These are phyloP conservation scores for Phytophthora sp. DNA, from an alignment of 352 stramenopile genomes.

Conservation along the genomic window DNA sequence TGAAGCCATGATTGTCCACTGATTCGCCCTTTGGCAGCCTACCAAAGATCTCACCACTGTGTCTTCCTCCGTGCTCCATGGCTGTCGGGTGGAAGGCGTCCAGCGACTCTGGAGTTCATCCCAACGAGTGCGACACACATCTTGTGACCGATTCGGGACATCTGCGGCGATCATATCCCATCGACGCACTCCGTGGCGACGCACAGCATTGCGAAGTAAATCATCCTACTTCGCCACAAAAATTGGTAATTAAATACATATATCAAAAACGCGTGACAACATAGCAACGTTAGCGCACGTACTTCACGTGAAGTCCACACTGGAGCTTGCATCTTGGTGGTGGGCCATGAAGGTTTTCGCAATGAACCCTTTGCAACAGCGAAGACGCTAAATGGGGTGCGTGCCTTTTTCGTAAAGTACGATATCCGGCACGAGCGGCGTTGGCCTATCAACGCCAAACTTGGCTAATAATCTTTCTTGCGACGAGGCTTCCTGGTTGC, in stretches of 20 bases:
- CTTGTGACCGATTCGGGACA: constrained; percentile 13
- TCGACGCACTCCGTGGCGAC: constrained; percentile 21
- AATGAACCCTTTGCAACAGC: not conserved
- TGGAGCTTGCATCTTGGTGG: not conserved
- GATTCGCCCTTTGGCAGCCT: constrained; percentile 39
- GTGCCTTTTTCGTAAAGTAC: too few species aligned
- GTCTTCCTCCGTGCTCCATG: constrained; percentile 61
- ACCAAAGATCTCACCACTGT: constrained; percentile 45
- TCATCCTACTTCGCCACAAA: constrained; percentile 13
- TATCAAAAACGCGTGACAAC: too few species aligned
- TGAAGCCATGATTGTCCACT: constrained; percentile 67
- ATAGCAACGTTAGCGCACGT: not conserved
- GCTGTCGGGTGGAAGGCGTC: constrained; percentile 29
- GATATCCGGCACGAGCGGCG: too few species aligned
- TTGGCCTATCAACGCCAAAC: not conserved
- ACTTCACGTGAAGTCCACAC: constrained; percentile 26
- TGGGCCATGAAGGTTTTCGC: not conserved
- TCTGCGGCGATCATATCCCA: constrained; percentile 24
- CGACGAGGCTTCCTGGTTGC: not conserved
- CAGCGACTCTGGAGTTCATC: constrained; percentile 46
- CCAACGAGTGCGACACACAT: constrained; percentile 44
- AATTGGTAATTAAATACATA: not conserved
- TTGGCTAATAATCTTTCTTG: constrained; percentile 14
- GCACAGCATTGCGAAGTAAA: constrained; percentile 23
- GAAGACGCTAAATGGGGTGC: too few species aligned